These are phyloP conservation scores for Diaporthe velutina DNA, from an alignment of 2,329 filamentous ascomycete species.

Conservation along the genomic window DNA sequence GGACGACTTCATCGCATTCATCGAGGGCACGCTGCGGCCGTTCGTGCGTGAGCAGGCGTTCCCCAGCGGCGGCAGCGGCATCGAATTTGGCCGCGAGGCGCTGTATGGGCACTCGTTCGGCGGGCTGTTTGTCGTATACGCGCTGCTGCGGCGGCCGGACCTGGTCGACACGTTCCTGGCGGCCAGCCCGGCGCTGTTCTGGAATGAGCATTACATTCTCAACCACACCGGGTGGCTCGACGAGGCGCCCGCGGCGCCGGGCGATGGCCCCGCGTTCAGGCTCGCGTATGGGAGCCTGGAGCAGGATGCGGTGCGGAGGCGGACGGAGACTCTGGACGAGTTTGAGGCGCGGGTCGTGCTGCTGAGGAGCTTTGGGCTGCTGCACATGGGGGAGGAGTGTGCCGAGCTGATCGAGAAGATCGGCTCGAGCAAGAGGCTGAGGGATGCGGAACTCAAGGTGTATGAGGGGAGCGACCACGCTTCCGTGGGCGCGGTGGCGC, in stretches of 20 bases:
- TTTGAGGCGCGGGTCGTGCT: conserved; percentile 40
- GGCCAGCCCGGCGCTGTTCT: conserved; percentile 43
- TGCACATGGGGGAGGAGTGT: conserved; percentile 41
- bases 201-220: conserved; percentile 42
- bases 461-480: conserved; percentile 45
- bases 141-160: conserved; percentile 41
- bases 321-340: conserved; percentile 43
- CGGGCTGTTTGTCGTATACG: conserved; percentile 43
- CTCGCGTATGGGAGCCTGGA: conserved; percentile 43
- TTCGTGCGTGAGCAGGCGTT: conserved; percentile 43
- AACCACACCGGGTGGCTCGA: conserved; percentile 39
- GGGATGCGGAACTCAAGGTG: conserved; percentile 44
- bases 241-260: conserved; percentile 21
- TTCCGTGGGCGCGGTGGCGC: conserved; percentile 41
- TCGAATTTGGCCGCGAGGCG: conserved; percentile 42
- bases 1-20: conserved; percentile 44
- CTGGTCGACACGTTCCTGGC: conserved; percentile 46
- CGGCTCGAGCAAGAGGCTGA: conserved; percentile 38
- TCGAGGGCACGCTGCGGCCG: conserved; percentile 42
- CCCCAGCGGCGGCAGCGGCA: background rate
- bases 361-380: conserved; percentile 30
- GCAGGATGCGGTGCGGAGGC: conserved; percentile 40
- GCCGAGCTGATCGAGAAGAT: conserved; percentile 42
- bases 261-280: conserved; percentile 42
- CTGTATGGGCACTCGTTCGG: conserved; percentile 46